phyloP scores from a whole-genome alignment of 768 basidiomycete genomes.

The Trametes gibbosa region DNA sequence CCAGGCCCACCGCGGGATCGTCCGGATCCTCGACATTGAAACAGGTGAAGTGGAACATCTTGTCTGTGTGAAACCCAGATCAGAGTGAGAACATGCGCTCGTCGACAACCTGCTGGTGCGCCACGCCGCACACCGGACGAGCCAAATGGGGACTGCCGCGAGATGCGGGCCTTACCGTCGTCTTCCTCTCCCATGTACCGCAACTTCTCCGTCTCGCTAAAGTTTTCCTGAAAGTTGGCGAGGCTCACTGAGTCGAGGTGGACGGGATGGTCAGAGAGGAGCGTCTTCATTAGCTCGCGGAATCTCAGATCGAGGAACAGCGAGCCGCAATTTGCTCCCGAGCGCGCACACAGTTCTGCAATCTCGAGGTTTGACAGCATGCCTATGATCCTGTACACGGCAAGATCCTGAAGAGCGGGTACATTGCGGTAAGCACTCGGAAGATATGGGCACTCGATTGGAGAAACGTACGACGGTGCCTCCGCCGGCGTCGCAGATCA shows the following conservation, averaged over 20 bases:
- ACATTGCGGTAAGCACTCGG: not conserved
- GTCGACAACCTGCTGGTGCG: not conserved
- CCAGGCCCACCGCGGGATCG: slow-evolving; percentile 74
- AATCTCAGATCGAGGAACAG: slow-evolving; percentile 87
- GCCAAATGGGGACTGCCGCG: not conserved
- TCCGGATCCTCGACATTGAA: slow-evolving; percentile 85
- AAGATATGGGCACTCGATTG: not conserved
- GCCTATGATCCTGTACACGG: slow-evolving; percentile 67
- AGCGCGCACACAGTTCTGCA: slow-evolving; percentile 85
- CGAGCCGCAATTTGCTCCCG: slow-evolving; percentile 84
- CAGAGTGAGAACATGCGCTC: not conserved
- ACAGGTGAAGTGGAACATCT: slow-evolving; percentile 85
- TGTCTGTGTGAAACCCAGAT: slow-evolving; percentile 44
- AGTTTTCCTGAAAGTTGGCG: slow-evolving; percentile 87
- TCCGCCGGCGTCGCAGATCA: slow-evolving; percentile 88
- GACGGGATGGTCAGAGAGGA: slow-evolving; percentile 79
- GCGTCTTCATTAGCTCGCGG: slow-evolving; percentile 72
- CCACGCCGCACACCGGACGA: not conserved
- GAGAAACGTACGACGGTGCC: slow-evolving; percentile 58
- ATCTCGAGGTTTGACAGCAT: slow-evolving; percentile 82
- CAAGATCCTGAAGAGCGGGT: slow-evolving; percentile 35
- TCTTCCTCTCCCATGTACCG: slow-evolving; percentile 69
- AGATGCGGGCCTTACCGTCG: slow-evolving; percentile 52
- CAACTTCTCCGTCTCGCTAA: slow-evolving; percentile 86
- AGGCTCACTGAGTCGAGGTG: slow-evolving; percentile 80